A percentile compares a stretch with the other conserved stretches of the same genome.
Evolutionary conservation across 2,329 filamentous ascomycete genomes (phyloP).

Genomic region (Huntiella savannae): DNA sequence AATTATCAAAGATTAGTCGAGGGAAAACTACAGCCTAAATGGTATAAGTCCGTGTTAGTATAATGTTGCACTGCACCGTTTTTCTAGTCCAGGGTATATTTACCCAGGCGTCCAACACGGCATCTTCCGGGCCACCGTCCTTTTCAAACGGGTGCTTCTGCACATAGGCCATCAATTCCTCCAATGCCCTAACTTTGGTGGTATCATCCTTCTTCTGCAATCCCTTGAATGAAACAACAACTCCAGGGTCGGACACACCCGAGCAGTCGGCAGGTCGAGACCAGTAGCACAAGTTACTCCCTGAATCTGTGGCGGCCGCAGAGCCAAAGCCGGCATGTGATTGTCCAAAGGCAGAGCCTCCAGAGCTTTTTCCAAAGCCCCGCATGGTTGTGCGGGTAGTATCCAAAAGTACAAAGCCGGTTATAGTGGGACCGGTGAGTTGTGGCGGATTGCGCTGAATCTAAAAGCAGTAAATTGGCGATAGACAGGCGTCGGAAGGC

Average conservation of each 20-base stretch:
- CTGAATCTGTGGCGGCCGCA: slow-evolving; percentile 23
- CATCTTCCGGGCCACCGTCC: slow-evolving; percentile 52
- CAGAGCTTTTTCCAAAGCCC: slow-evolving; percentile 4
- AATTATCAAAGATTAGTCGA: slow-evolving; percentile 35
- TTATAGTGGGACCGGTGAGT: too few relatives aligned
- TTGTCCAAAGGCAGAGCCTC: slow-evolving; percentile 3
- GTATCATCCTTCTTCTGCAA: slow-evolving; percentile 80
- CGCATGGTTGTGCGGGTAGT: background rate
- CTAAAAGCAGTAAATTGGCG: too few relatives aligned
- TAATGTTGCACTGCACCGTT: background rate
- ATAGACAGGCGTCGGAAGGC: too few relatives aligned
- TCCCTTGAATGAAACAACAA: slow-evolving; percentile 84
- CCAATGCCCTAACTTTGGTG: slow-evolving; percentile 77
- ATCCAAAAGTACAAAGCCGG: too few relatives aligned
- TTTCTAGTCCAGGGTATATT: slow-evolving; percentile 1
- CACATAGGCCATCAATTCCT: slow-evolving; percentile 56
- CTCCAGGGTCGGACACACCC: slow-evolving; percentile 56
- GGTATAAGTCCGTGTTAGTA: background rate
- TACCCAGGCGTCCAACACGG: slow-evolving; percentile 77
- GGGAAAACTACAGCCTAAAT: slow-evolving; percentile 65
- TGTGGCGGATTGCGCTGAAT: too few relatives aligned
- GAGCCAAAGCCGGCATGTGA: slow-evolving; percentile 20
- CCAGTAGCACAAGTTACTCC: slow-evolving; percentile 54
- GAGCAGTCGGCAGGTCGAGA: slow-evolving; percentile 68
- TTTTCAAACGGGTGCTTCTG: slow-evolving; percentile 32